Percentiles rank a stretch among this genome's conserved stretches.
Conservation (phyloP, 768 basidiomycete species). For the Steccherinum ochraceum region DNA sequence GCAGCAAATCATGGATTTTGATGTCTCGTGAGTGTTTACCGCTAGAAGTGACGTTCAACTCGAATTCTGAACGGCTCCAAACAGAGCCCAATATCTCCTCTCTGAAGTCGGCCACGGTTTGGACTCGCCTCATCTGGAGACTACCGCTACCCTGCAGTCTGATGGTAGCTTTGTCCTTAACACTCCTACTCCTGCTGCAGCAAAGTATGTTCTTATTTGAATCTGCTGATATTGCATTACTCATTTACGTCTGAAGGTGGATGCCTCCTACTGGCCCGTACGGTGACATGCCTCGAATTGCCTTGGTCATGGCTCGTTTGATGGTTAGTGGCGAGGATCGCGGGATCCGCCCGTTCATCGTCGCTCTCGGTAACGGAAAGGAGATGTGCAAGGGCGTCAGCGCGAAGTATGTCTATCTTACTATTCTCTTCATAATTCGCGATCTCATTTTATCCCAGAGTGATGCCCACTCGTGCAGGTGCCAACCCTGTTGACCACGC, state of each 20-base stretch:
- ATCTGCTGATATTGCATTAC: not conserved
- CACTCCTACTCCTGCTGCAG: conserved; percentile 28
- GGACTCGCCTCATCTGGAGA: conserved; percentile 36
- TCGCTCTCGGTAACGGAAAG: conserved; percentile 31
- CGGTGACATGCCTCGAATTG: conserved; percentile 29
- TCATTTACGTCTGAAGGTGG: conserved; percentile 21
- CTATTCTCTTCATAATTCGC: not conserved
- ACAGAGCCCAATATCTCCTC: conserved; percentile 36
- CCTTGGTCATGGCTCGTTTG: conserved; percentile 34
- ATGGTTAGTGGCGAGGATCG: conserved; percentile 28
- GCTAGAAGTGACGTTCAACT: too few relatives aligned
- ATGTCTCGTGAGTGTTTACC: not conserved
- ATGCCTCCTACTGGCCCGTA: conserved; percentile 39
- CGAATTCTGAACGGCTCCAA: too few relatives aligned
- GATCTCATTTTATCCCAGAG: conserved; percentile 3
- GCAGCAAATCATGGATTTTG: conserved; percentile 23
- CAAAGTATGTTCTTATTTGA: conserved; percentile 27
- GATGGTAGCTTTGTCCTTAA: conserved; percentile 32
- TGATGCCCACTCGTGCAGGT: conserved; percentile 8
- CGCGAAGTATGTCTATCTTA: conserved; percentile 2
- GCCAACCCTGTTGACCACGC: conserved; percentile 25
- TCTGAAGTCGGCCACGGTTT: conserved; percentile 45
- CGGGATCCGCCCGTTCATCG: conserved; percentile 35
- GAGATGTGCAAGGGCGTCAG: conserved; percentile 31
- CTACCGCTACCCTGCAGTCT: conserved; percentile 32